Evolutionary conservation across 495 filamentous ascomycete species (phyloP).

Genomic region (Aspergillus leporis): DNA sequence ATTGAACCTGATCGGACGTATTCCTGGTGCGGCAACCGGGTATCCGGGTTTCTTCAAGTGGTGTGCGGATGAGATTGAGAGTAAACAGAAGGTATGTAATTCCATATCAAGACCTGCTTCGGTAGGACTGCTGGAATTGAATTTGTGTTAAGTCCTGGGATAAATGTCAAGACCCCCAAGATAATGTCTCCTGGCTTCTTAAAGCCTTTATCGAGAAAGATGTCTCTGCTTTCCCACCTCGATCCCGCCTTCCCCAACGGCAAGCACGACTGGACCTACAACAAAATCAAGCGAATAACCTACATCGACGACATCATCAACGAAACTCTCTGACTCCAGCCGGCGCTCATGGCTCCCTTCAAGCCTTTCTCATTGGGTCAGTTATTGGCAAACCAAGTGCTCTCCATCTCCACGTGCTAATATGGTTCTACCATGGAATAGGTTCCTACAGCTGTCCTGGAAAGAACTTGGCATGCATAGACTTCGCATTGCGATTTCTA

Average conservation of each 20-base stretch:
- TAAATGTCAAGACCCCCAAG: slow-evolving; percentile 10
- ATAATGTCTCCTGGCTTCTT: slow-evolving; percentile 13
- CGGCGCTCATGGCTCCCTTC: slow-evolving; percentile 45
- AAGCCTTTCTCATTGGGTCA: slow-evolving; percentile 48
- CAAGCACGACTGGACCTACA: slow-evolving; percentile 19
- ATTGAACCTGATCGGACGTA: slow-evolving; percentile 4
- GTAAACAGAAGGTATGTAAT: slow-evolving; percentile 6
- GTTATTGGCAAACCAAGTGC: slow-evolving; percentile 6
- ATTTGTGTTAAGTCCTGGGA: not conserved
- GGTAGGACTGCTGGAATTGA: not conserved
- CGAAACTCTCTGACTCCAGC: slow-evolving; percentile 51
- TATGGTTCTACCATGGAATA: not conserved
- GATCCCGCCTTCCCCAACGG: slow-evolving; percentile 8
- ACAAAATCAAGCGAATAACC: slow-evolving; percentile 23
- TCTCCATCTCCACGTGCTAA: not conserved
- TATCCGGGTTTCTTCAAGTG: slow-evolving; percentile 11
- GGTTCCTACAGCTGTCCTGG: slow-evolving; percentile 31
- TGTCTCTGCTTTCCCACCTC: slow-evolving; percentile 1
- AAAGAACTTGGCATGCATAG: slow-evolving; percentile 25
- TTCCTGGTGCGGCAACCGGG: slow-evolving; percentile 14
- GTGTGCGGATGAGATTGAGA: slow-evolving; percentile 11
- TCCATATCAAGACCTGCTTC: not conserved
- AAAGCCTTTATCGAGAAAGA: slow-evolving; percentile 9
- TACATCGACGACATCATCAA: slow-evolving; percentile 51
- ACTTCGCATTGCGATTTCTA: slow-evolving; percentile 21